A percentile compares a stretch with the other conserved stretches of the same genome.
Conservation (phyloP, 31 red algal genomes). For the Porphyra umbilicalis region DNA sequence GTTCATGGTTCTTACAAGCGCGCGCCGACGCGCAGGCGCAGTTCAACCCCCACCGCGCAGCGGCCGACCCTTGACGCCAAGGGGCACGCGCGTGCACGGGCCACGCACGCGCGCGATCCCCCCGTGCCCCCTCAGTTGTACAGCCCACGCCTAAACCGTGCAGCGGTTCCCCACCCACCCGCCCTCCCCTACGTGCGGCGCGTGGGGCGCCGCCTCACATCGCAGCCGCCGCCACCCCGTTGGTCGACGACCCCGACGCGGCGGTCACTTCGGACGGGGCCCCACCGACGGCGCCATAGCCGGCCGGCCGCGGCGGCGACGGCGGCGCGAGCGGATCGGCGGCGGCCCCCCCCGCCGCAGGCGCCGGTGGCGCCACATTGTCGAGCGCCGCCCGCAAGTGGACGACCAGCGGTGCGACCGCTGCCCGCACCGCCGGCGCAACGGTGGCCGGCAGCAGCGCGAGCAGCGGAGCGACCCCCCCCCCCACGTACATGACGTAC, state of each 20-base stretch:
- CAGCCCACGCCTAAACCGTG: no score
- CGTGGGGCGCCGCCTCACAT: background rate
- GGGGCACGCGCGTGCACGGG: no score
- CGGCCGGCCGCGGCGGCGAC: background rate
- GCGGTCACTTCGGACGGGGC: background rate
- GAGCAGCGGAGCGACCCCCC: background rate
- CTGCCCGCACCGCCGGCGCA: background rate
- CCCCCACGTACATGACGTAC: constrained; percentile 56
- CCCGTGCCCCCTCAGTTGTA: no score
- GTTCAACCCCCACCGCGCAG: no score
- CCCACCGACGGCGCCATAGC: background rate
- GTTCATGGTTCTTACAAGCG: no score
- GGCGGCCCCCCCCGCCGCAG: background rate
- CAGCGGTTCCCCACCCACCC: no score
- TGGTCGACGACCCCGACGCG: background rate
- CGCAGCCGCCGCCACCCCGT: background rate
- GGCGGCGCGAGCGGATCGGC: background rate
- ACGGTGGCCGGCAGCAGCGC: background rate
- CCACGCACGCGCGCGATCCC: no score
- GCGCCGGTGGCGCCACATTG: background rate
- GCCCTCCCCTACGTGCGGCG: no score
- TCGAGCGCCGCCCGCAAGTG: background rate
- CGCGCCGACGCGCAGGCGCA: no score
- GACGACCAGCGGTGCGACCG: background rate
- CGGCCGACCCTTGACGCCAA: no score